Base-by-base conservation (phyloP, 805 yeast species). In the Starmera quercuum region DNA sequence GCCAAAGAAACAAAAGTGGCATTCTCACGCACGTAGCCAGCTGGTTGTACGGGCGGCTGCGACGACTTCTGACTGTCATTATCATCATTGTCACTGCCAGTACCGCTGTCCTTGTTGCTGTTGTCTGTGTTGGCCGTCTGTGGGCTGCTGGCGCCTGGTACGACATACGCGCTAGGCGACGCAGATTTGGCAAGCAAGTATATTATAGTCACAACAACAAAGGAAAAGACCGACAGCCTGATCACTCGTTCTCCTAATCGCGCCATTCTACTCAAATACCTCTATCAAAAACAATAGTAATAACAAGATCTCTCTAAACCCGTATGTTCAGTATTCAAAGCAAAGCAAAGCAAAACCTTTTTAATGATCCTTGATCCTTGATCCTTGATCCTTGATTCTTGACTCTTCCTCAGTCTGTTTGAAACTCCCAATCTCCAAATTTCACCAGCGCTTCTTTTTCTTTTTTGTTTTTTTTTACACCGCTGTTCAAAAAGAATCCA, bases 1-100 rank as follows among this genome's bases (percentile, higher is more conserved):
- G 88, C 92, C 47, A 84, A 65, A 0, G 90, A 71, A 13, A 84
- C 87, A 56, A 85, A 83, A 2, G 94, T 78, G 12, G 95, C 95
- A 54, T 75, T 78, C 36, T 70, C 78, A 46, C 72, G 71, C 12
- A 52, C 54, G 23, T 44, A 47, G 24, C 38, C 38, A 10, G 12
- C 30, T 29, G 7, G 13, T n/a, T 5, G 15, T 13, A 9, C 27
- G 17, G 8, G 27, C 27, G 15, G 27, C 15, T 5, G 13, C n/a
- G n/a, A n/a, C n/a, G n/a, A n/a, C n/a, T n/a, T n/a, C n/a, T n/a
- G n/a, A 13, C 13, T 10, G 13, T 8, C 28, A 11, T 26, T 11
- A 13, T 8, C 14, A 26, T 17, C 19, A 26, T 26, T 13, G 14
- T 12, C 19, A 13, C 16, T 26, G 29, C 15, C 19, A 23, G 12